These are phyloP conservation scores for Ceratocystis papillata DNA, from an alignment of 2,329 filamentous ascomycete genomes.

Conservation along the genomic window DNA sequence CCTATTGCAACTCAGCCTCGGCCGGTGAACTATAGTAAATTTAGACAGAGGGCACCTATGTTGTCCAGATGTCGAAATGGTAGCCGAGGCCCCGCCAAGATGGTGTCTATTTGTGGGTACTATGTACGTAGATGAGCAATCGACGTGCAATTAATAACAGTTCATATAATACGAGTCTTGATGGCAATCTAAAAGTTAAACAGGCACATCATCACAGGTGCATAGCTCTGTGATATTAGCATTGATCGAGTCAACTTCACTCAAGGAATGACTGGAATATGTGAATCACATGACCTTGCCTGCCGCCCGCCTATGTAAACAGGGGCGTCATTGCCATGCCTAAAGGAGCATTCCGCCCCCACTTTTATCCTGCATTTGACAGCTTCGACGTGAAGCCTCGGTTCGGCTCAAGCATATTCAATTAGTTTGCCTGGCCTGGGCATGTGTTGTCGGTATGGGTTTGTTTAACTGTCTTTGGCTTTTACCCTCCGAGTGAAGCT, in stretches of 20 bases:
- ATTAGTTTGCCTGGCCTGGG: neutral
- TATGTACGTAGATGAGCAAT: neutral
- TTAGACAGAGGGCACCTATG: neutral
- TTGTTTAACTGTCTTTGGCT: neutral
- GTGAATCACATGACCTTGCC: neutral
- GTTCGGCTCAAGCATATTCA: constrained; percentile 15
- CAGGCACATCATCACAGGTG: no score
- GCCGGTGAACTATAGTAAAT: neutral
- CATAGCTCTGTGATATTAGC: neutral
- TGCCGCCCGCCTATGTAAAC: neutral
- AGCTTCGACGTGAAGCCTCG: constrained; percentile 16
- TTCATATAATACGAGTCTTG: neutral
- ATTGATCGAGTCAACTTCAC: neutral
- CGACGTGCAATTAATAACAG: no score
- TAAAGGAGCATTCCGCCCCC: neutral
- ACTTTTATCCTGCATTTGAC: neutral
- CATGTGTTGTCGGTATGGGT: neutral
- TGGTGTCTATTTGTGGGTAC: neutral
- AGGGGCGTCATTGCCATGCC: neutral
- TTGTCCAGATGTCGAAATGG: neutral
- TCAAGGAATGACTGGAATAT: neutral
- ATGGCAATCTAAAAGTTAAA: no score
- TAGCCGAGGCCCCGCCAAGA: neutral
- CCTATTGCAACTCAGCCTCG: constrained; percentile 1
- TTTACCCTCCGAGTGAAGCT: neutral